Evolutionary conservation across 768 basidiomycete genomes (phyloP).

Genomic region (Psilocybe tampanensis): DNA sequence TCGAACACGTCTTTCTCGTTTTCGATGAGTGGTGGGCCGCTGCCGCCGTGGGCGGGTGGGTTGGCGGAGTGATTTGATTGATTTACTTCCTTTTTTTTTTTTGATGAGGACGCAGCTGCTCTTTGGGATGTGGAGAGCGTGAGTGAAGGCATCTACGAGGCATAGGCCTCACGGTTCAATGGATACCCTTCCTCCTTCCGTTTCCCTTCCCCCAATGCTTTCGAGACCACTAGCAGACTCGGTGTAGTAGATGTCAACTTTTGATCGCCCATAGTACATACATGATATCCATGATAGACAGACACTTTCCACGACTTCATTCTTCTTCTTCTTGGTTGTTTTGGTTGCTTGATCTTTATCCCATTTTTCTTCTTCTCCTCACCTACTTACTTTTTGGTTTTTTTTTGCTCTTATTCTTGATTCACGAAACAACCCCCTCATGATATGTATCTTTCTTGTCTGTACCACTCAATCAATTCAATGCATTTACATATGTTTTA

Average conservation of each 20-base stretch:
- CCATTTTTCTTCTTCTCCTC: background rate
- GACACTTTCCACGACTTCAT: too few relatives aligned
- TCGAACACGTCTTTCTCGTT: slow-evolving; percentile 31
- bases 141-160: background rate
- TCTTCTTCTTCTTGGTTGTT: background rate
- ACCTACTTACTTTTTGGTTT: background rate
- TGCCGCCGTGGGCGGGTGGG: slow-evolving; percentile 46
- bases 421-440: too few relatives aligned
- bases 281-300: too few relatives aligned
- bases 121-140: too few relatives aligned
- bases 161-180: slow-evolving; percentile 8
- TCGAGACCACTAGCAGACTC: background rate
- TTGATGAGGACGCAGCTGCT: background rate
- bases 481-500: background rate
- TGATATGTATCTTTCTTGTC: background rate
- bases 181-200: background rate
- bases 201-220: background rate
- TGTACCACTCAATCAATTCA: background rate
- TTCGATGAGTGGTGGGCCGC: slow-evolving; percentile 25
- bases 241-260: too few relatives aligned
- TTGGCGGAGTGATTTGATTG: slow-evolving; percentile 32
- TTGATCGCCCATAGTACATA: too few relatives aligned
- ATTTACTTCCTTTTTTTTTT: background rate
- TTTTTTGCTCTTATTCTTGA: too few relatives aligned
- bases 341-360: background rate